Evolutionary conservation across 2,329 filamentous ascomycete genomes (phyloP).

Genomic region (Knoxdaviesia proteae): DNA sequence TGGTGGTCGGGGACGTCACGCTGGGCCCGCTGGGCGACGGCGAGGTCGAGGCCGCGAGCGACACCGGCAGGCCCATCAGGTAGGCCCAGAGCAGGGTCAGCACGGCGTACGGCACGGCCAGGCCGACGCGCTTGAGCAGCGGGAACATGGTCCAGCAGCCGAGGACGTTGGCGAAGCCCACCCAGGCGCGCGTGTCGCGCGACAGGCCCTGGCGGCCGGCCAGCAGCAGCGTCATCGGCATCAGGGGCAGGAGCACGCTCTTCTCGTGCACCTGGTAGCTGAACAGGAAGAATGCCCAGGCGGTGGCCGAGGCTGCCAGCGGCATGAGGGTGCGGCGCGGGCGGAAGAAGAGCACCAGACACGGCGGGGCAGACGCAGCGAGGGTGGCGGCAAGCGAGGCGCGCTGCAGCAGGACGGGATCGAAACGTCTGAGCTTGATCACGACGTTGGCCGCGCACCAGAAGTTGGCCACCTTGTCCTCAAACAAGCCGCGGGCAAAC

Average conservation of each 20-base stretch:
- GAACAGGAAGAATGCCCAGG: conserved; percentile 96
- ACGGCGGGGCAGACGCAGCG: conserved; percentile 57
- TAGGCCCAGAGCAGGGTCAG: conserved; percentile 80
- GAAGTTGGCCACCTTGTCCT: conserved; percentile 97
- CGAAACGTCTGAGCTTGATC: conserved; percentile 65
- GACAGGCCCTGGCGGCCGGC: conserved; percentile 58
- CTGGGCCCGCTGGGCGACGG: conserved; percentile 9
- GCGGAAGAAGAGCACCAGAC: conserved; percentile 55
- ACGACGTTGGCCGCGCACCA: conserved; percentile 88
- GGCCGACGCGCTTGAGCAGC: conserved; percentile 63
- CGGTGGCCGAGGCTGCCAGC: conserved; percentile 59
- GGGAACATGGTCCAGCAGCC: conserved; percentile 90
- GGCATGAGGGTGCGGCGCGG: conserved; percentile 62
- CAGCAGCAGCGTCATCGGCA: conserved; percentile 82
- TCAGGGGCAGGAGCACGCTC: conserved; percentile 74
- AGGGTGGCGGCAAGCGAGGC: conserved; percentile 58
- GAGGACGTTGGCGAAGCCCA: conserved; percentile 85
- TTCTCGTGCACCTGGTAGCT: conserved; percentile 98
- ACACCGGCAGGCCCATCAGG: conserved; percentile 64
- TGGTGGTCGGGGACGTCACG: no score
- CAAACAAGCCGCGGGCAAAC: conserved; percentile 85
- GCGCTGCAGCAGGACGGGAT: conserved; percentile 50
- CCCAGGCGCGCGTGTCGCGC: conserved; percentile 64
- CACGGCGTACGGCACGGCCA: conserved; percentile 68
- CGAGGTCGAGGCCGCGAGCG: conserved; percentile 43